phyloP scores from a whole-genome alignment of 192 early-diverging fungal genomes.

The Coemansia javaensis region DNA sequence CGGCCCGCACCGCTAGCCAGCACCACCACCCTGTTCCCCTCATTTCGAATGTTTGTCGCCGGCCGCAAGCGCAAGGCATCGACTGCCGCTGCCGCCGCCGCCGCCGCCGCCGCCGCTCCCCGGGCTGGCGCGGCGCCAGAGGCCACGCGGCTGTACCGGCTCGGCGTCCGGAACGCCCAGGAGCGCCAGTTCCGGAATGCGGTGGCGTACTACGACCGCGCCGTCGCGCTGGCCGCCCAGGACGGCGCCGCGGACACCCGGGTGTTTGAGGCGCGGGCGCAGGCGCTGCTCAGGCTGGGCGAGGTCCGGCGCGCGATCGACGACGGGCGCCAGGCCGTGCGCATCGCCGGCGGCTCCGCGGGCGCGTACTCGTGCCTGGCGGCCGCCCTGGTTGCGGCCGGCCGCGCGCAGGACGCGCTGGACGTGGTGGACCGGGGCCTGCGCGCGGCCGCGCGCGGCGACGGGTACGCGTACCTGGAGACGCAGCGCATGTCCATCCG shows the following conservation, averaged over 20 bases:
- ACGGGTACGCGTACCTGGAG: constrained; percentile 15
- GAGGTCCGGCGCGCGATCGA: constrained; percentile 26
- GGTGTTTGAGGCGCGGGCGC: constrained; percentile 25
- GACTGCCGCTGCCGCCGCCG: too few species aligned
- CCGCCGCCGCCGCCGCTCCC: neutral
- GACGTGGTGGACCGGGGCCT: constrained; percentile 10
- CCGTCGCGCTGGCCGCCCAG: constrained; percentile 19
- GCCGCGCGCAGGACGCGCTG: constrained; percentile 16
- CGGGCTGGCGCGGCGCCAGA: neutral
- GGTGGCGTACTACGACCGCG: constrained; percentile 33
- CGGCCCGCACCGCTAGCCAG: neutral
- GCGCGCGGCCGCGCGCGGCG: neutral
- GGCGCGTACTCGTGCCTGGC: constrained; percentile 18
- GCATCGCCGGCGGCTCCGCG: constrained; percentile 8
- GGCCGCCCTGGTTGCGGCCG: constrained; percentile 13
- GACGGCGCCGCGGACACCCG: constrained; percentile 9
- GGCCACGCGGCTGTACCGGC: constrained; percentile 4
- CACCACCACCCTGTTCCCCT: too few species aligned
- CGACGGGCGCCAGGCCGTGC: constrained; percentile 27
- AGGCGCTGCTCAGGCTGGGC: constrained; percentile 23
- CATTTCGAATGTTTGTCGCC: constrained; percentile 14
- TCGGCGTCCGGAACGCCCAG: constrained; percentile 23
- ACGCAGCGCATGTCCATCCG: constrained; percentile 11
- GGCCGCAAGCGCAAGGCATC: constrained; percentile 25
- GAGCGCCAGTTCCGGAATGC: constrained; percentile 23